Percentiles rank a stretch among this genome's conserved stretches.
Evolutionary conservation across 2,329 filamentous ascomycete genomes (phyloP).

Genomic region (Colletotrichum sp.): DNA sequence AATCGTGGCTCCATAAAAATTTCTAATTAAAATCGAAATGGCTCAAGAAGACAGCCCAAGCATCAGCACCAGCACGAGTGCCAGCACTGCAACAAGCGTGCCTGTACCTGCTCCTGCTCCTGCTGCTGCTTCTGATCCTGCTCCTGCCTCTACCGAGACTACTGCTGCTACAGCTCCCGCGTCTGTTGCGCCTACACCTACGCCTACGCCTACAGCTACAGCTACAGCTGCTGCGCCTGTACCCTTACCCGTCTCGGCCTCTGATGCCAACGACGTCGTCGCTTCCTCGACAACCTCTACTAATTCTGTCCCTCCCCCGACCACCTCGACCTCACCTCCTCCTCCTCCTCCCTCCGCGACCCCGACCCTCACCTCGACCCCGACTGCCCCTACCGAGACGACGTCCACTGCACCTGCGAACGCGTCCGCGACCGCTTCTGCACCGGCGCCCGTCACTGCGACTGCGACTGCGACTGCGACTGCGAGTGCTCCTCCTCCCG

Average conservation of each 20-base stretch:
- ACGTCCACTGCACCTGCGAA: not conserved
- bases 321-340: conserved; percentile 5
- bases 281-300: conserved; percentile 15
- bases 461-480: not conserved
- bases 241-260: not conserved
- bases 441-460: not conserved
- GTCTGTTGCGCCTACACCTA: not conserved
- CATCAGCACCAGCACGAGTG: conserved; percentile 20
- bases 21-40: conserved; percentile 45
- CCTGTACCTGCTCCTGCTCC: conserved; percentile 3
- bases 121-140: conserved; percentile 2
- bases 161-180: not conserved
- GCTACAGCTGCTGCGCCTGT: not conserved
- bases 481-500: not conserved
- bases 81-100: conserved; percentile 18
- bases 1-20: conserved; percentile 44
- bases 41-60: conserved; percentile 32
- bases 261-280: conserved; percentile 17
- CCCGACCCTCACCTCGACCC: conserved; percentile 1
- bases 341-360: conserved; percentile 4
- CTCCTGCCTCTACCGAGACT: not conserved
- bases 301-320: conserved; percentile 16
- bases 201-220: not conserved
- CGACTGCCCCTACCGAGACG: conserved; percentile 4
- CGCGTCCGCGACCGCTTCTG: not conserved